Base-by-base conservation (phyloP, 345 rosid genomes). In the Odontarrhena argentea region DNA sequence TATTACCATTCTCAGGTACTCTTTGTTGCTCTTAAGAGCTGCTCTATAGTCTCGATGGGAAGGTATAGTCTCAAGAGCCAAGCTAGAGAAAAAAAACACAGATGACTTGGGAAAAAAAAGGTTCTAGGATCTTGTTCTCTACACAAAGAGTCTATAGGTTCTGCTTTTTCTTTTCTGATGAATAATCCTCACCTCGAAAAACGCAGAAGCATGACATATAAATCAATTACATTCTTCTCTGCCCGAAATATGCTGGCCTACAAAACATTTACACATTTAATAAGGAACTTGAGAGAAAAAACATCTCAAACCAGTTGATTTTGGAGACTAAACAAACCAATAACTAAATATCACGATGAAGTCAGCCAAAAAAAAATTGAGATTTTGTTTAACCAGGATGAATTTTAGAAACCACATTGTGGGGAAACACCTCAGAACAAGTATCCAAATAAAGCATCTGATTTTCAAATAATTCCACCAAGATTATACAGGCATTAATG, bases 41-140 rank as follows among this genome's bases (percentile, higher is more conserved):
- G 75, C 47, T 76, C 82, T 71, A 69, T 86, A 90, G 41, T 88
- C 97, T 73, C 86, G 92, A 79, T 94, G 99, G 44, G 75, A 59
- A 3, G 99, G 99, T 75, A 94, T 90, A 46, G 99, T 94, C 85
- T 94, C 99, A 7, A 85, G 76, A 49, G 84, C 96, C 91, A 94
- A 81, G 76, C 99, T 94, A 83, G 70, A 77, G 71, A 72, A 70
- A 61, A 34, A 54, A 73, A 49, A 38, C 49, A 74, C 8, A 49
- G 64, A 48, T 63, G 24, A 43, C 24, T 13, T 63, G 14, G 43
- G 30, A 40, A 24, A 32, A 60, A 32, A 60, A 9, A 7, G 22
- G 52, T 47, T 49, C 12, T 34, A 58, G 48, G 36, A 55, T 46
- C 40, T 13, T 32, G 12, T 32, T 45, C 18, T 42, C 55, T 32